Evolutionary conservation across 1,284 basidiomycete genomes (phyloP), one percentile per base, ranked within the genome.

Genomic region (Sporisorium graminicola): DNA sequence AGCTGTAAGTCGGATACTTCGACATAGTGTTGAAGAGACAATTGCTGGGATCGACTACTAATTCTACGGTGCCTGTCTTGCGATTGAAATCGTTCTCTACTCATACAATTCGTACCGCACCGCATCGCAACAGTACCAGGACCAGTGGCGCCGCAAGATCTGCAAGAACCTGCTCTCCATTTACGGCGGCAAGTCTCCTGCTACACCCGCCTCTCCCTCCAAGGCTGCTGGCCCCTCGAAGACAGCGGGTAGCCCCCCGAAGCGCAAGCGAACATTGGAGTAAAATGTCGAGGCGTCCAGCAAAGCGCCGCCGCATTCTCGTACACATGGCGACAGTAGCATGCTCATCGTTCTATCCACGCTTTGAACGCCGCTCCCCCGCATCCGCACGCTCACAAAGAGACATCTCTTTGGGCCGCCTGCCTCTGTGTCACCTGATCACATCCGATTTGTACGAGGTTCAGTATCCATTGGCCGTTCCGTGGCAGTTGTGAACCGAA

Each of bases 101-200:
- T 4, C 20, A n/a, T 40, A 8, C 8, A 9, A n/a, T n/a, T n/a
- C n/a, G n/a, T n/a, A n/a, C n/a, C n/a, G n/a, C 40, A 13, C 31
- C 31, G 29, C 52, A 20, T 4, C 20, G 20, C 13, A 18, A 27
- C 14, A 66, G 64, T 52, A 52, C 57, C 22, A 35, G 26, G 51
- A 62, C n/a, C 71, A 74, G 54, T 65, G 71, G 71, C 37, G 44
- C 29, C 60, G 65, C 22, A 74, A 69, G 31, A 65, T 69, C 31
- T 42, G 22, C 37, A 65, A 68, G 27, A 62, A 74, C 18, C 10
- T 74, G 2, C 62, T 65, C 14, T 16, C 57, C 13, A 29, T 59
- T 16, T 74, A 69, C 26, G 31, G 54, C 1, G 42, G n/a, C 54
- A 43, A 20, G 26, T 5, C 24, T 18, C 27, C 27, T 13, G 33